phyloP scores from a whole-genome alignment of 768 basidiomycete species.

The Amanita rimosa region DNA sequence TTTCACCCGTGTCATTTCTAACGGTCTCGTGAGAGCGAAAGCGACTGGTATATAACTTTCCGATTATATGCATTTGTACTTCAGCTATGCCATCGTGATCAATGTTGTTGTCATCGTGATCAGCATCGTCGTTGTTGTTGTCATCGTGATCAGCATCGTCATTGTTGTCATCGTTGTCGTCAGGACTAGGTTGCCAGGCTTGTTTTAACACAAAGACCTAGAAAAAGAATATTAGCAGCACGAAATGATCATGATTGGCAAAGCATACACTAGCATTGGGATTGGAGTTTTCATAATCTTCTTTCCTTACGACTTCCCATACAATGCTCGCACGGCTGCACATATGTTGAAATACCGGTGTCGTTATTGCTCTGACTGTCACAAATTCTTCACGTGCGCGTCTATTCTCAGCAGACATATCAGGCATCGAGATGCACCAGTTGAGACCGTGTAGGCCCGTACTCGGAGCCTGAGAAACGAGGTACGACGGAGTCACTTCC shows the following conservation, averaged over 20 bases:
- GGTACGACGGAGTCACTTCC: not conserved
- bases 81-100: not conserved
- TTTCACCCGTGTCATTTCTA: not conserved
- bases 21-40: not conserved
- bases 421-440: not conserved
- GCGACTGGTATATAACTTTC: not conserved
- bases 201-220: not conserved
- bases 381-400: not conserved
- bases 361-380: not conserved
- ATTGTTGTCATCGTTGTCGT: too few species aligned
- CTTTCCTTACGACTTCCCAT: not conserved
- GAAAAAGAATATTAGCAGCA: not conserved
- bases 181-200: not conserved
- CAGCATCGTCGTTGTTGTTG: too few species aligned
- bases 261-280: not conserved
- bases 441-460: not conserved
- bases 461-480: too few species aligned
- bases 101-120: too few species aligned
- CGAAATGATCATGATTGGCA: not conserved
- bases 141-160: too few species aligned
- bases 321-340: not conserved
- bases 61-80: not conserved
- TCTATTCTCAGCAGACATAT: not conserved
- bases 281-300: not conserved
- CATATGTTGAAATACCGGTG: not conserved